Base-by-base conservation (phyloP, 306 rosid species). In the Arachis stenosperma region DNA sequence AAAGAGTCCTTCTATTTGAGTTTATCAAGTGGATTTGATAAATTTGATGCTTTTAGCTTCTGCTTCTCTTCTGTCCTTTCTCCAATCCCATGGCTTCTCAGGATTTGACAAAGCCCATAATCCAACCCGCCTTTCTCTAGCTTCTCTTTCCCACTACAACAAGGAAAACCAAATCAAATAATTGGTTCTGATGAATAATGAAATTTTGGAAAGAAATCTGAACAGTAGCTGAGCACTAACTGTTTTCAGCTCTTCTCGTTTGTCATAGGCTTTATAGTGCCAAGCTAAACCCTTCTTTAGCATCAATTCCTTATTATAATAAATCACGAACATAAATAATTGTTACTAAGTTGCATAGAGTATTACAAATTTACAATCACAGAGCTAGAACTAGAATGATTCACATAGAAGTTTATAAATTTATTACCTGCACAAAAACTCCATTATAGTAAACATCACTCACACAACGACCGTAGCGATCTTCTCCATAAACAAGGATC, bases 1-100 rank as follows among this genome's bases (percentile, higher is more conserved):
- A 9, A 61, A 39, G 6, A 5, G 0, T n/a, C 43, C 8, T 33
- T 6, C 37, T 36, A 15, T 48, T 48, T 59, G 44, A 12, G 44
- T 11, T 66, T n/a, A 17, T 42, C 39, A 8, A 8, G 15, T 15
- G 36, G 14, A 42, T 17, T 43, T 64, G 53, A 42, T 64, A 13
- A 37, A 37, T 10, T 13, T 8, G 36, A 1, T 11, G 8, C 52
- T 22, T 76, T 76, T 33, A 33, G 37, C 37, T 33, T 79, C 59
- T 6, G 86, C 88, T 76, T 75, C 71, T 9, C 90, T 81, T 63
- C 2, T 75, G 54, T 73, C 73, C 78, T 75, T 86, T 63, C 92
- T 88, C 88, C 96, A 94, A 1, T 94, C 93, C 99, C 97, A 94
- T 51, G 99, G 99, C 89, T 89, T 84, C 83, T 91, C 93, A 17